Evolutionary conservation across 176 grass and related monocot genomes (phyloP), one percentile per base, ranked within the genome.

Genomic region (Carex littledalei): DNA sequence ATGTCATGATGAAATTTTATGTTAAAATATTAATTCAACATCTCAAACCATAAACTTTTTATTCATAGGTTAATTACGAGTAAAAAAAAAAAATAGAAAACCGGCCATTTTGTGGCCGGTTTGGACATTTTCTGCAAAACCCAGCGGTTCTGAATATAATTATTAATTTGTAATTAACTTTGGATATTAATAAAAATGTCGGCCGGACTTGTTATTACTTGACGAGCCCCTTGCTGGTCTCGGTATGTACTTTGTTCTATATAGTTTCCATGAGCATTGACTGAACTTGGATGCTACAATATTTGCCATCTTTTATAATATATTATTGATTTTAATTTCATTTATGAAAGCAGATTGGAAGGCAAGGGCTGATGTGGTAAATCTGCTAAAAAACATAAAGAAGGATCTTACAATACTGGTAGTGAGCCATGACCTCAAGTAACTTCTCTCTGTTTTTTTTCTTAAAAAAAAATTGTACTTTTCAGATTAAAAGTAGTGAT

Each of bases 361-460:
- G 87, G 89, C 95, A 54, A 85, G 95, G 37, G 87, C 88, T 52
- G 93, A 98, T 90, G 91, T 95, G 90, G 95, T 95, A 74, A 94
- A 93, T 88, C 84, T 98, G 78, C 85, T 94, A 0, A 98, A 87
- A 47, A 87, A 89, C 54, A 76, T 95, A 49, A 95, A 95, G 85
- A 94, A 91, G 57, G 65, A 95, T 37, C 82, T 87, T 68, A 95
- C 88, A 0, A 89, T 98, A 90, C 66, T 98, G 50, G 90, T 93
- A 50, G 91, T 95, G 54, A 98, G 95, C 70, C 91, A 95, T 84
- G 95, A 95, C 73, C 81, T 98, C 84, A 95, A 86, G 95, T 95
- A 93, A 88, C 59, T 86, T 4, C 57, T 78, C 15, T 85, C 3
- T 81, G 3, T 18, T 54, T 24, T 70, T 39, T 81, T 24, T 70